A percentile compares a stretch with the other conserved stretches of the same genome.
Evolutionary conservation across 805 yeast genomes (phyloP).

Genomic region (Tetrapisispora nanseiensis): DNA sequence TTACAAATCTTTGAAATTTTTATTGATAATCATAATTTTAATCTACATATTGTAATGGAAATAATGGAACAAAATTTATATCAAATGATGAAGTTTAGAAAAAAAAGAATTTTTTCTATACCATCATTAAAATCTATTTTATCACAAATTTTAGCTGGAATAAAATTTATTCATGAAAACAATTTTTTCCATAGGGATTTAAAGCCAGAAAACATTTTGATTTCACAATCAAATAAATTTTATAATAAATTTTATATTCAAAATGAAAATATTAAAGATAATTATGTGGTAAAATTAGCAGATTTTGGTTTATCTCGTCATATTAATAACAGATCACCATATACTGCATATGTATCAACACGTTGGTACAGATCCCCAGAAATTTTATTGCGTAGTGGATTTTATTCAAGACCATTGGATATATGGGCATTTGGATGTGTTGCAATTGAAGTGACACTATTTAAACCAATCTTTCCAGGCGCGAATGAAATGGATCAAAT

Average conservation of each 20-base stretch:
- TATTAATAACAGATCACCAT: slow-evolving; percentile 41
- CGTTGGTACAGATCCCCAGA: slow-evolving; percentile 86
- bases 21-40: slow-evolving; percentile 49
- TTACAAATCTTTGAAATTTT: slow-evolving; percentile 74
- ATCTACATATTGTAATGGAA: slow-evolving; percentile 81
- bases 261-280: slow-evolving; percentile 23
- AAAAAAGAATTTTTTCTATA: slow-evolving; percentile 42
- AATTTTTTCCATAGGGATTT: slow-evolving; percentile 71
- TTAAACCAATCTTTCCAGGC: slow-evolving; percentile 80
- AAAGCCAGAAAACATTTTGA: slow-evolving; percentile 85
- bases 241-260: slow-evolving; percentile 32
- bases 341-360: slow-evolving; percentile 71
- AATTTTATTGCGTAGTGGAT: slow-evolving; percentile 52
- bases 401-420: slow-evolving; percentile 62
- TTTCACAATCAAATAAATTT: slow-evolving; percentile 47
- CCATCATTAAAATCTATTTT: slow-evolving; percentile 55
- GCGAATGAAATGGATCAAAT: slow-evolving; percentile 69
- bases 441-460: slow-evolving; percentile 61
- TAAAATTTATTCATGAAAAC: slow-evolving; percentile 68
- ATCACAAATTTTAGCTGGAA: slow-evolving; percentile 63
- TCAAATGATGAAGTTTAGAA: slow-evolving; percentile 62
- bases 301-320: slow-evolving; percentile 74
- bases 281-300: slow-evolving; percentile 61
- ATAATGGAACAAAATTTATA: slow-evolving; percentile 73
- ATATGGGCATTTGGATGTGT: slow-evolving; percentile 84